These are phyloP conservation scores for Crinitomyces ghanaensis DNA, from an alignment of 805 yeast species.

Conservation along the genomic window DNA sequence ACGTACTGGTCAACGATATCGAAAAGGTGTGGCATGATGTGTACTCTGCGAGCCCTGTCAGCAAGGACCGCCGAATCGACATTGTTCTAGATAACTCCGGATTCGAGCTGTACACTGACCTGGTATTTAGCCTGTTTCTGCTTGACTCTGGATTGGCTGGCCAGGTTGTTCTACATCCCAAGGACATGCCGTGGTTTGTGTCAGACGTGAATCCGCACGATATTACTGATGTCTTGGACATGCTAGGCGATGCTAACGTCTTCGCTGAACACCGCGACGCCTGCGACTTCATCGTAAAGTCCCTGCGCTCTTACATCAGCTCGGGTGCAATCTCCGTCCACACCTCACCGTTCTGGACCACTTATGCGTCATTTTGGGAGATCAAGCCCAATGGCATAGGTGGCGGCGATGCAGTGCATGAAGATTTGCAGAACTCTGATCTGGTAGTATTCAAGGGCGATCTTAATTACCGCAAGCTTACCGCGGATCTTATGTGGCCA, in stretches of 20 bases:
- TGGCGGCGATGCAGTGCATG: slow-evolving; percentile 53
- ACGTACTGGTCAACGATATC: slow-evolving; percentile 70
- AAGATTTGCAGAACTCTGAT: slow-evolving; percentile 45
- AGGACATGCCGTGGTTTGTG: slow-evolving; percentile 93
- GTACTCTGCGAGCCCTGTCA: slow-evolving; percentile 3
- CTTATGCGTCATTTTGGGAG: slow-evolving; percentile 63
- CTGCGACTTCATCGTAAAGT: slow-evolving; percentile 37
- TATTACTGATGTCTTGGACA: slow-evolving; percentile 44
- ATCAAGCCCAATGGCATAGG: slow-evolving; percentile 40
- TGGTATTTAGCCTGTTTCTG: slow-evolving; percentile 51
- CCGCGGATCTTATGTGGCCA: slow-evolving; percentile 86
- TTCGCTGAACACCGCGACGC: slow-evolving; percentile 37
- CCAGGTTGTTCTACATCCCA: slow-evolving; percentile 71
- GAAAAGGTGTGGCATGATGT: slow-evolving; percentile 44
- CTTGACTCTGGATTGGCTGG: slow-evolving; percentile 58
- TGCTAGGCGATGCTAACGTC: slow-evolving; percentile 39
- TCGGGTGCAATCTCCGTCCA: slow-evolving; percentile 40
- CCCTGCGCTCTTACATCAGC: slow-evolving; percentile 33
- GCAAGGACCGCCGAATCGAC: slow-evolving; percentile 49
- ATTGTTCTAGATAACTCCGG: slow-evolving; percentile 90
- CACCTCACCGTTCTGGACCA: slow-evolving; percentile 80
- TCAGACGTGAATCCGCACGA: slow-evolving; percentile 89
- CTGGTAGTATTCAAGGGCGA: slow-evolving; percentile 88
- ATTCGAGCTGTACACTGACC: slow-evolving; percentile 85
- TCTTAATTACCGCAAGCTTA: slow-evolving; percentile 84